A percentile compares a stretch with the other conserved stretches of the same genome.
phyloP scores from a whole-genome alignment of 352 stramenopile genomes.

The Globisporangium spinosum region DNA sequence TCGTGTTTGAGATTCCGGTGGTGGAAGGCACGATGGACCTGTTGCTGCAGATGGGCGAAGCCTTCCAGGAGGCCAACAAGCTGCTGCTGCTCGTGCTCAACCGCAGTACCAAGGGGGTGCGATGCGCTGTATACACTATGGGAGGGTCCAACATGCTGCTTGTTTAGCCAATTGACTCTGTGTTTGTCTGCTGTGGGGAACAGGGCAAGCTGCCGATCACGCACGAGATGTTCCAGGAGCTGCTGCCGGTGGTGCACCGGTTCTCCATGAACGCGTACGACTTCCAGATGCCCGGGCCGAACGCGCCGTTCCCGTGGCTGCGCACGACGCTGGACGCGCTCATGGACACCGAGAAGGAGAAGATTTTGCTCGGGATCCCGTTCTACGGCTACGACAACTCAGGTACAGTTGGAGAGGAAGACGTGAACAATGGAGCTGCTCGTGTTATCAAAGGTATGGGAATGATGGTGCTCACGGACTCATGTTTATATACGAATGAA shows the following conservation, averaged over 20 bases:
- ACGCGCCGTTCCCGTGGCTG: slow-evolving; percentile 68
- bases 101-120: slow-evolving; percentile 50
- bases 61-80: slow-evolving; percentile 42
- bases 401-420: slow-evolving; percentile 17
- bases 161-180: slow-evolving; percentile 1
- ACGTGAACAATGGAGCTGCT: neutral
- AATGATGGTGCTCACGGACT: neutral
- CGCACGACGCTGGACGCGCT: slow-evolving; percentile 51
- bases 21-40: slow-evolving; percentile 53
- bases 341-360: slow-evolving; percentile 35
- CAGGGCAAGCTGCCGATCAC: slow-evolving; percentile 52
- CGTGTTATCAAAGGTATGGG: neutral
- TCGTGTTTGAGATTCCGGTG: slow-evolving; percentile 81
- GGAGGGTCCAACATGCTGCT: neutral
- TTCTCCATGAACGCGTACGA: slow-evolving; percentile 87
- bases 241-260: slow-evolving; percentile 63
- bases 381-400: slow-evolving; percentile 83
- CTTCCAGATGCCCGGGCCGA: slow-evolving; percentile 54
- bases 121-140: neutral
- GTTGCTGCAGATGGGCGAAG: slow-evolving; percentile 48
- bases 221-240: slow-evolving; percentile 47
- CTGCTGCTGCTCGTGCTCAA: slow-evolving; percentile 65
- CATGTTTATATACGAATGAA: neutral
- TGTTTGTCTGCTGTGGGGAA: neutral
- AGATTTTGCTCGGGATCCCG: slow-evolving; percentile 67